Percentiles rank a stretch among this genome's conserved stretches.
Evolutionary conservation across 1,139 yeast genomes (phyloP).

Genomic region (Lizanozyma gosingica): DNA sequence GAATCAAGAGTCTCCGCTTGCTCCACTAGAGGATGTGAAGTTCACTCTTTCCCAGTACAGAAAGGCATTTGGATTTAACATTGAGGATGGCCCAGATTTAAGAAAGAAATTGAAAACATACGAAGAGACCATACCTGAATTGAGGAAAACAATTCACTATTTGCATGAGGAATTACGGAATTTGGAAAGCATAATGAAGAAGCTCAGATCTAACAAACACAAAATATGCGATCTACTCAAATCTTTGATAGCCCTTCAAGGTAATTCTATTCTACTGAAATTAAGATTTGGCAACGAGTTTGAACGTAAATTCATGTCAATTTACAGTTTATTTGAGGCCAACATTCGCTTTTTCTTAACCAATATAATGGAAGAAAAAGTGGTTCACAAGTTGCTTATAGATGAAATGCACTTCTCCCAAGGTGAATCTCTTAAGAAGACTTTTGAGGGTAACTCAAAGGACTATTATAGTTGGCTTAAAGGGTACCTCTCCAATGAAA

Average conservation of each 20-base stretch:
- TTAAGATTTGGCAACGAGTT: conserved; percentile 18
- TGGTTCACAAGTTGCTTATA: background rate
- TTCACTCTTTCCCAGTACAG: conserved; percentile 13
- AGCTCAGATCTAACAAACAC: conserved; percentile 13
- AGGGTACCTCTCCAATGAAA: conserved; percentile 58
- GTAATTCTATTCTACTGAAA: conserved; percentile 12
- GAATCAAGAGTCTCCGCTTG: background rate
- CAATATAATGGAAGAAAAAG: background rate
- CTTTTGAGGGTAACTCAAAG: conserved; percentile 64
- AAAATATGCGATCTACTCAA: conserved; percentile 18
- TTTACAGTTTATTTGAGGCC: conserved; percentile 27
- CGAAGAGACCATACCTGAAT: conserved; percentile 23
- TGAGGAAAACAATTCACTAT: conserved; percentile 17
- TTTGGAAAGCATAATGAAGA: conserved; percentile 17
- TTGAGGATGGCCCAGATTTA: conserved; percentile 42
- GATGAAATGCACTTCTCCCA: conserved; percentile 1
- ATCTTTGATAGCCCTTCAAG: conserved; percentile 14
- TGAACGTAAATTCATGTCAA: conserved; percentile 10
- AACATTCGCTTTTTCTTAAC: conserved; percentile 21
- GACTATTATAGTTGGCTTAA: conserved; percentile 72
- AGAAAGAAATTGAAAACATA: conserved; percentile 21
- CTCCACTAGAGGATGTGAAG: background rate
- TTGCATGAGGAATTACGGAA: conserved; percentile 26
- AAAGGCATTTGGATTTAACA: conserved; percentile 24
- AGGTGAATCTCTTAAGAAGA: conserved; percentile 32